These are phyloP conservation scores for Casuarina cunninghamiana DNA, from an alignment of 306 rosid genomes.

Conservation along the genomic window DNA sequence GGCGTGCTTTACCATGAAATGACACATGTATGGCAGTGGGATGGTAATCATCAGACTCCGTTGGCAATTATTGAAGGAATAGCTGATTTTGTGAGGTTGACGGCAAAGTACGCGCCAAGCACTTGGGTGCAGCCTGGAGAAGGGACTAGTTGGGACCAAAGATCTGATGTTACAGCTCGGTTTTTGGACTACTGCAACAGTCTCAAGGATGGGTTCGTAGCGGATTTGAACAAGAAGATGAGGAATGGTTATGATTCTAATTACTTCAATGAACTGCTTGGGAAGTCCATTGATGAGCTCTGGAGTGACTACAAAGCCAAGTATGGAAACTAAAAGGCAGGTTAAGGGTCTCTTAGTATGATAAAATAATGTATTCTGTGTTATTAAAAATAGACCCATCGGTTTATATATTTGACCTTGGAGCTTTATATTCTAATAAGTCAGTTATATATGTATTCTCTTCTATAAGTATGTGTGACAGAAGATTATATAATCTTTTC, in stretches of 20 bases:
- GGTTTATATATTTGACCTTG: not conserved
- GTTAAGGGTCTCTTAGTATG: not conserved
- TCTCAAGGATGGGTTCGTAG: conserved; percentile 45
- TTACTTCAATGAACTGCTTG: conserved; percentile 43
- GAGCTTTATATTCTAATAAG: too few species aligned
- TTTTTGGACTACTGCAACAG: conserved; percentile 41
- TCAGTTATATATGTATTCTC: too few species aligned
- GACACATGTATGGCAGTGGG: conserved; percentile 44
- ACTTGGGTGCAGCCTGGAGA: conserved; percentile 27
- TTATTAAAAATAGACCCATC: not conserved
- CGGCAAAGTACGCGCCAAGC: conserved; percentile 21
- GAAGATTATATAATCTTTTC: too few species aligned
- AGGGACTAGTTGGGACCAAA: conserved; percentile 39
- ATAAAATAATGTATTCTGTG: not conserved
- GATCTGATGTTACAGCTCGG: conserved; percentile 41
- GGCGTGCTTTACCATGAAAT: conserved; percentile 47
- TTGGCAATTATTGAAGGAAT: conserved; percentile 41
- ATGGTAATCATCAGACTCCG: conserved; percentile 32
- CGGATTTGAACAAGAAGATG: conserved; percentile 44
- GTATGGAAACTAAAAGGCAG: conserved; percentile 17
- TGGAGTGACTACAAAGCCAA: conserved; percentile 51
- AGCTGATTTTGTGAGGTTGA: conserved; percentile 51
- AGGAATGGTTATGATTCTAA: conserved; percentile 31
- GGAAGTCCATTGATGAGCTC: conserved; percentile 42
- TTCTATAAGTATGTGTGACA: too few species aligned